Conservation (phyloP, 1,139 yeast genomes). For the Kodamaea ohmeri region DNA sequence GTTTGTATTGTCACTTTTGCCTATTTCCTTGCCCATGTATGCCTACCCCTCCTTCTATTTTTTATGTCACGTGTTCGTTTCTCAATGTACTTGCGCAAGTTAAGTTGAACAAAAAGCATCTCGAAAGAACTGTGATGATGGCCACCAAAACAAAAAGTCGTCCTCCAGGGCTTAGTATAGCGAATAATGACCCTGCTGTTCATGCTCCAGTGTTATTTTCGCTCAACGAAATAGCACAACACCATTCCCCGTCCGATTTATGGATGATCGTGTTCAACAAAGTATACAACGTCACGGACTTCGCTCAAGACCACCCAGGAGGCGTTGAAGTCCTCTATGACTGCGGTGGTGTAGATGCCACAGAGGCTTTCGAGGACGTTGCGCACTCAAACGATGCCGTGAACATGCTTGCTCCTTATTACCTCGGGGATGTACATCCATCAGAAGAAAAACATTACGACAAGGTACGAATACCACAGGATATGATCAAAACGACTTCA, state of each 20-base stretch:
- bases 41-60: too few species aligned
- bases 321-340: constrained; percentile 67
- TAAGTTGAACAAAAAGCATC: too few species aligned
- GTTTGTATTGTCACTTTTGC: too few species aligned
- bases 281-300: constrained; percentile 56
- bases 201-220: background rate
- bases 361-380: constrained; percentile 55
- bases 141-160: too few species aligned
- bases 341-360: constrained; percentile 74
- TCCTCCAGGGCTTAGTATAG: background rate
- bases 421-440: constrained; percentile 31
- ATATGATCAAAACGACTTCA: constrained; percentile 2
- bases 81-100: too few species aligned
- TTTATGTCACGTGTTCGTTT: too few species aligned
- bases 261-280: constrained; percentile 69
- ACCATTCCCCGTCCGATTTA: constrained; percentile 46
- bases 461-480: constrained; percentile 12
- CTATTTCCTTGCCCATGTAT: too few species aligned
- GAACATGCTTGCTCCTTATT: constrained; percentile 39
- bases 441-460: constrained; percentile 19
- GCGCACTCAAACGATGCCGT: constrained; percentile 48
- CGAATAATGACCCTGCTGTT: background rate
- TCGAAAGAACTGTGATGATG: too few species aligned
- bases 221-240: constrained; percentile 32
- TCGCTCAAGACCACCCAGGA: constrained; percentile 60